phyloP scores from a whole-genome alignment of 495 filamentous ascomycete genomes.

The Talaromyces proteolyticus region DNA sequence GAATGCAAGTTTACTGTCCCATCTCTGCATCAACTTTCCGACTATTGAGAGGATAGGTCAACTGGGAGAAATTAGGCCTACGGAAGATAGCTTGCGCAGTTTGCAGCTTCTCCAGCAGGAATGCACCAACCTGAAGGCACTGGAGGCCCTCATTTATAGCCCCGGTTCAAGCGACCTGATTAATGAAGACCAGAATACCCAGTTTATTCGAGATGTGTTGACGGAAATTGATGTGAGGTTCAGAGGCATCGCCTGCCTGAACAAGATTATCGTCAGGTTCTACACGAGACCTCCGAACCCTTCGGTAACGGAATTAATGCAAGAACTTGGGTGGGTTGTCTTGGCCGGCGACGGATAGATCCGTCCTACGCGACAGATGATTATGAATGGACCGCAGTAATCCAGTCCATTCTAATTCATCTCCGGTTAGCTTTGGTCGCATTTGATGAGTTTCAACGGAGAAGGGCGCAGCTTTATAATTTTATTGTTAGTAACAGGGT shows the following conservation, averaged over 20 bases:
- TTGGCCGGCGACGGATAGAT: not conserved
- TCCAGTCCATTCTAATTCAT: no score
- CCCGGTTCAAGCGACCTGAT: not conserved
- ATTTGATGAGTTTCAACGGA: no score
- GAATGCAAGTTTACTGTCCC: conserved; percentile 1
- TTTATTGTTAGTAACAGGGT: no score
- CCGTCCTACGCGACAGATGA: no score
- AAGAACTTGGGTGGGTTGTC: conserved; percentile 2
- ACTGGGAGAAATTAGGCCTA: not conserved
- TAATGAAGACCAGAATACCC: not conserved
- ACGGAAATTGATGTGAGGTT: conserved; percentile 1
- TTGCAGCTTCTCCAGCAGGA: conserved; percentile 2
- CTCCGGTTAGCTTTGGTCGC: no score
- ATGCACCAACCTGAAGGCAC: not conserved
- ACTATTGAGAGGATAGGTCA: not conserved
- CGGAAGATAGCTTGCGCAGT: not conserved
- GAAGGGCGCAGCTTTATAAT: no score
- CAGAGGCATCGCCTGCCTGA: not conserved
- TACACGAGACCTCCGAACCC: not conserved
- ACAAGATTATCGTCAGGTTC: conserved; percentile 1
- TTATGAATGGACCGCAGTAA: no score
- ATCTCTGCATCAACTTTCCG: conserved; percentile 2
- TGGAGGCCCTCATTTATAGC: not conserved
- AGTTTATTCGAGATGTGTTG: not conserved
- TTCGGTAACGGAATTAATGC: conserved; percentile 1